These are phyloP conservation scores for Fusarium secorum DNA, from an alignment of 2,329 filamentous ascomycete species.

Conservation along the genomic window DNA sequence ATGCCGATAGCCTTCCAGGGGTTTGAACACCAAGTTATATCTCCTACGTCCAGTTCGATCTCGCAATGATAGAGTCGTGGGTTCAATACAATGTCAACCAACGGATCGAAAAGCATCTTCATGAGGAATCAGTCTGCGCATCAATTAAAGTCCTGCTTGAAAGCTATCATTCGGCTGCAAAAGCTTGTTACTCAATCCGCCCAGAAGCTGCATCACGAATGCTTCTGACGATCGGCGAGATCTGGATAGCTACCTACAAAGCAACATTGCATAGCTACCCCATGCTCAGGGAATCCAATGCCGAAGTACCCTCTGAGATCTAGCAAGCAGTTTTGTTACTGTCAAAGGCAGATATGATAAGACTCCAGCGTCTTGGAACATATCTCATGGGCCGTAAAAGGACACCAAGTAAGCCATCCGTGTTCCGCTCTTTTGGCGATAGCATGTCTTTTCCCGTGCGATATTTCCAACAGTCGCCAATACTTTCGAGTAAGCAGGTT, in stretches of 20 bases:
- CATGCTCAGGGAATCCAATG: conserved; percentile 56
- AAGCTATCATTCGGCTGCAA: conserved; percentile 47
- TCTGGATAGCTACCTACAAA: conserved; percentile 67
- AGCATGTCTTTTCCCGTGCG: conserved; percentile 25
- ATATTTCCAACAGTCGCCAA: conserved; percentile 25
- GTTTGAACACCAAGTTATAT: not conserved
- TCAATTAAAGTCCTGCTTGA: conserved; percentile 46
- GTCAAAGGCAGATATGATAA: conserved; percentile 52
- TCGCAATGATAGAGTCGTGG: conserved; percentile 60
- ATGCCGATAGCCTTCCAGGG: not conserved
- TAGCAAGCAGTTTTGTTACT: conserved; percentile 58
- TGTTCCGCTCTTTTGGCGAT: conserved; percentile 33
- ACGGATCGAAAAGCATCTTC: conserved; percentile 49
- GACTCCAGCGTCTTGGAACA: conserved; percentile 55
- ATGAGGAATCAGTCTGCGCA: conserved; percentile 37
- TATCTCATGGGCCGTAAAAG: conserved; percentile 45
- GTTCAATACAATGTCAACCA: conserved; percentile 48
- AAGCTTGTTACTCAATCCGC: conserved; percentile 47
- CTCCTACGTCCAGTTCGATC: conserved; percentile 11
- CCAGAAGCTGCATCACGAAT: conserved; percentile 61
- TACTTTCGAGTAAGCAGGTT: conserved; percentile 43
- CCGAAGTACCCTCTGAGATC: conserved; percentile 51
- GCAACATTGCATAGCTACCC: conserved; percentile 50
- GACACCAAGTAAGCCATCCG: not conserved
- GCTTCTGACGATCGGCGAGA: conserved; percentile 62